Conservation (phyloP, 2,329 filamentous ascomycete species). For the Chaetomium olivaceum region DNA sequence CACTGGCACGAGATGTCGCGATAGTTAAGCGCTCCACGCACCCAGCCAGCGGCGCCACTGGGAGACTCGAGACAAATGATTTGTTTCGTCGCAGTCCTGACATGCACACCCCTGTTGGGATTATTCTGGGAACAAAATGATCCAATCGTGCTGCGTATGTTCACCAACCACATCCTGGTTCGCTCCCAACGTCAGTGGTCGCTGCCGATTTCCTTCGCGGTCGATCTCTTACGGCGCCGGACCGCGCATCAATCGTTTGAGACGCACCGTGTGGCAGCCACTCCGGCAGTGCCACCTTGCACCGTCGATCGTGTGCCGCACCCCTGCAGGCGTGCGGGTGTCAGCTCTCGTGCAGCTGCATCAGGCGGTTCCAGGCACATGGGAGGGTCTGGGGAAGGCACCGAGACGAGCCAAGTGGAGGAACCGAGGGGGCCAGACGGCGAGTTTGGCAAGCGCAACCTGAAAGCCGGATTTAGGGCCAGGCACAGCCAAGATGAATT, state of each 20-base stretch:
- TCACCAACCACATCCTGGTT: too few species aligned
- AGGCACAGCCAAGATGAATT: background rate
- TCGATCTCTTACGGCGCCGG: background rate
- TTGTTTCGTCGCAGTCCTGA: too few species aligned
- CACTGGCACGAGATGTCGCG: too few species aligned
- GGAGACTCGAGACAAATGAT: too few species aligned
- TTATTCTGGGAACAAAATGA: too few species aligned
- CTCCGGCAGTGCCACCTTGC: background rate
- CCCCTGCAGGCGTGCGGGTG: background rate
- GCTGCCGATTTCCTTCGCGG: background rate
- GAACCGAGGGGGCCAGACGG: too few species aligned
- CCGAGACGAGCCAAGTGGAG: background rate
- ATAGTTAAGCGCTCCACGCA: too few species aligned
- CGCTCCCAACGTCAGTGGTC: background rate
- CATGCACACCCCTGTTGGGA: too few species aligned
- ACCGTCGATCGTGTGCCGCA: background rate
- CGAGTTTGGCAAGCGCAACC: background rate
- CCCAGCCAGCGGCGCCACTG: too few species aligned
- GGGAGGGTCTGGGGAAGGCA: background rate
- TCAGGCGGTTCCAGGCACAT: background rate
- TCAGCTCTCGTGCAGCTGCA: background rate
- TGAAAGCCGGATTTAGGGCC: background rate
- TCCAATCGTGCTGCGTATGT: too few species aligned
- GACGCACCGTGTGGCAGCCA: background rate
- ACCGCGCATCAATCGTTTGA: background rate